phyloP scores from a whole-genome alignment of 495 filamentous ascomycete species.

The Pseudotulostoma volvatum region DNA sequence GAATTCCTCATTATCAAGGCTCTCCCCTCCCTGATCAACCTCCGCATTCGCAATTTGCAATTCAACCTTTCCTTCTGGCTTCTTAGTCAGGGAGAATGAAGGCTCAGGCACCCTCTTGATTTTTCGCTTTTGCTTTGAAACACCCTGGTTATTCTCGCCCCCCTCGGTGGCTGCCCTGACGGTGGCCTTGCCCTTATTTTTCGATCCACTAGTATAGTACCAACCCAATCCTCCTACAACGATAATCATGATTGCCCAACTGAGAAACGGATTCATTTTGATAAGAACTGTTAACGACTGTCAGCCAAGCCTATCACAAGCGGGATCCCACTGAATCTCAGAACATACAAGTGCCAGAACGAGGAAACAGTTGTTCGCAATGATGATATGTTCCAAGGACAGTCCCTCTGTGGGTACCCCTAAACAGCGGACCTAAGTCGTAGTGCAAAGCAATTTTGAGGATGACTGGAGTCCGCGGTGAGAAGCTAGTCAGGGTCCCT shows the following conservation, averaged over 20 bases:
- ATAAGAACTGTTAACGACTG: neutral
- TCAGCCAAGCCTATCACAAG: too few relatives aligned
- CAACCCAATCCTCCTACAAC: slow-evolving; percentile 31
- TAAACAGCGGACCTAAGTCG: too few relatives aligned
- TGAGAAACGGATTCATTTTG: slow-evolving; percentile 30
- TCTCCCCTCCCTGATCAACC: slow-evolving; percentile 35
- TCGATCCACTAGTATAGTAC: slow-evolving; percentile 29
- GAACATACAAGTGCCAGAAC: too few relatives aligned
- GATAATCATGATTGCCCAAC: slow-evolving; percentile 42
- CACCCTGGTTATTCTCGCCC: slow-evolving; percentile 13
- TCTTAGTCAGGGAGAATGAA: slow-evolving; percentile 11
- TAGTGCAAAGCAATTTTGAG: too few relatives aligned
- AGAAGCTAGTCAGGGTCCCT: too few relatives aligned
- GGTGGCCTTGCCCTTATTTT: slow-evolving; percentile 19
- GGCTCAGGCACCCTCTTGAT: slow-evolving; percentile 13
- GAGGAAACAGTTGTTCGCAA: too few relatives aligned
- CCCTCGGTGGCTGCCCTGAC: slow-evolving; percentile 21
- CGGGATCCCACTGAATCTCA: too few relatives aligned
- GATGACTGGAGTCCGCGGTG: too few relatives aligned
- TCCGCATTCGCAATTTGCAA: slow-evolving; percentile 7
- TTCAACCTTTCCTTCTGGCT: slow-evolving; percentile 19
- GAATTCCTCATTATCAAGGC: slow-evolving; percentile 54
- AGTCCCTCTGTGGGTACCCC: too few relatives aligned
- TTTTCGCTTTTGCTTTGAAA: slow-evolving; percentile 27
- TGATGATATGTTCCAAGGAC: too few relatives aligned